phyloP scores from a whole-genome alignment of 257 asterid species.

The Plantago ovata region DNA sequence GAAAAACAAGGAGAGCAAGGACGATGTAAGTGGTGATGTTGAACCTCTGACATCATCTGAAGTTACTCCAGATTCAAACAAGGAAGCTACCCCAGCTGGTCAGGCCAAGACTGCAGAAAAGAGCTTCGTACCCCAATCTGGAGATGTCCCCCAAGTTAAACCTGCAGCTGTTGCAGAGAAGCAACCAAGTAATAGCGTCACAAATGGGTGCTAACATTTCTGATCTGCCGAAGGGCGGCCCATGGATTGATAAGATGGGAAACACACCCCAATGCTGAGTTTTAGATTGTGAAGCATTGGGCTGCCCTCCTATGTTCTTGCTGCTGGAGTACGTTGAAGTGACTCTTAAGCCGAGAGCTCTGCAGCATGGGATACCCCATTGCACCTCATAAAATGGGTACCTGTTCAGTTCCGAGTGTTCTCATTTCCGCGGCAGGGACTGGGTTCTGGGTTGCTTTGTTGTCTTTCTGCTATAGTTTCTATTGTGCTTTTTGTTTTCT shows the following conservation, averaged over 20 bases:
- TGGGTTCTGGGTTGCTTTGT: constrained; percentile 23
- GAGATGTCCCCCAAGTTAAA: constrained; percentile 18
- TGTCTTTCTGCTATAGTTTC: background rate
- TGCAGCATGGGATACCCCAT: constrained; percentile 14
- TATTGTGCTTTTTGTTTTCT: constrained; percentile 3
- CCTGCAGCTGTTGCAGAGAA: constrained; percentile 32
- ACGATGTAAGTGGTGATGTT: constrained; percentile 17
- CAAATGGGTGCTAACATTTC: constrained; percentile 40
- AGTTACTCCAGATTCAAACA: constrained; percentile 15
- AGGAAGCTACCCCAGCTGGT: constrained; percentile 11
- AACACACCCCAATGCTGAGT: no score
- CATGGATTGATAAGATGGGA: background rate
- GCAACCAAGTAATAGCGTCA: constrained; percentile 35
- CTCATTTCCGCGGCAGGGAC: constrained; percentile 18
- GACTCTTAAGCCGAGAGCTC: constrained; percentile 10
- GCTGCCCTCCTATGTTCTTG: constrained; percentile 13
- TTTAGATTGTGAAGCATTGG: constrained; percentile 4
- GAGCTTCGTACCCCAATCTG: constrained; percentile 16
- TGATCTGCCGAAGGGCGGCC: constrained; percentile 20
- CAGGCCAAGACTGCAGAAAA: no score
- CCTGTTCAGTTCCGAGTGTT: constrained; percentile 29
- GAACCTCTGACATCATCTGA: constrained; percentile 24
- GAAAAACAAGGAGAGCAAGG: constrained; percentile 27
- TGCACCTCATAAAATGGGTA: constrained; percentile 26
- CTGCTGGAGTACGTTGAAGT: constrained; percentile 7